phyloP scores from a whole-genome alignment of 1,139 yeast species.

The Suzukiozyma palmioleophila region DNA sequence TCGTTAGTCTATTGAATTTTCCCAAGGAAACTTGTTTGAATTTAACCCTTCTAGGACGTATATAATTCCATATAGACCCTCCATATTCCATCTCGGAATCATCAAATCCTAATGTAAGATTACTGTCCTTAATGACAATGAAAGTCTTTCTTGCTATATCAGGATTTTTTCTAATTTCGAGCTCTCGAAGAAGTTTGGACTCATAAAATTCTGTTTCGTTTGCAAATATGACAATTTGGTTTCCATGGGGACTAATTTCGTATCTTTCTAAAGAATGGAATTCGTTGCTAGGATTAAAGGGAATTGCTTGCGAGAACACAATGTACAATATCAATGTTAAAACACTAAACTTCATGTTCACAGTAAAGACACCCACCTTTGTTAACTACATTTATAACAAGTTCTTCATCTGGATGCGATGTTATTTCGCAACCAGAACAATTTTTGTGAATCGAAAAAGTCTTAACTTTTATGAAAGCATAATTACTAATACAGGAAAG shows the following conservation, averaged over 20 bases:
- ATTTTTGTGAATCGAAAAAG: no score
- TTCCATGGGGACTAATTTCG: neutral
- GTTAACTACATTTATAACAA: no score
- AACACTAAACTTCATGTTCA: neutral
- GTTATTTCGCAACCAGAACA: no score
- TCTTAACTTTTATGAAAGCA: no score
- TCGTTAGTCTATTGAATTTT: neutral
- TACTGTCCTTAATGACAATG: neutral
- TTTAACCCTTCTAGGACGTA: conserved; percentile 1
- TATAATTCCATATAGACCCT: neutral
- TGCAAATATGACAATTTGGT: neutral
- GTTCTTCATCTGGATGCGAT: no score
- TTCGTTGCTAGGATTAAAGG: neutral
- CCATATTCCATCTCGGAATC: conserved; percentile 1
- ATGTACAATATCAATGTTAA: neutral
- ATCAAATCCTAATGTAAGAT: conserved; percentile 1
- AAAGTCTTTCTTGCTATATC: neutral
- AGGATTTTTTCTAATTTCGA: conserved; percentile 1
- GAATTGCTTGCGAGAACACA: neutral
- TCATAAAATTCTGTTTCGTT: neutral
- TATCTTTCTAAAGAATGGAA: neutral
- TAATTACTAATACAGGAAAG: no score
- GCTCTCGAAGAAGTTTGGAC: neutral
- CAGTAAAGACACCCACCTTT: no score
- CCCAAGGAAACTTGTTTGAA: conserved; percentile 1